Conservation (phyloP, 495 filamentous ascomycete genomes). For the Immersiella caudata region DNA sequence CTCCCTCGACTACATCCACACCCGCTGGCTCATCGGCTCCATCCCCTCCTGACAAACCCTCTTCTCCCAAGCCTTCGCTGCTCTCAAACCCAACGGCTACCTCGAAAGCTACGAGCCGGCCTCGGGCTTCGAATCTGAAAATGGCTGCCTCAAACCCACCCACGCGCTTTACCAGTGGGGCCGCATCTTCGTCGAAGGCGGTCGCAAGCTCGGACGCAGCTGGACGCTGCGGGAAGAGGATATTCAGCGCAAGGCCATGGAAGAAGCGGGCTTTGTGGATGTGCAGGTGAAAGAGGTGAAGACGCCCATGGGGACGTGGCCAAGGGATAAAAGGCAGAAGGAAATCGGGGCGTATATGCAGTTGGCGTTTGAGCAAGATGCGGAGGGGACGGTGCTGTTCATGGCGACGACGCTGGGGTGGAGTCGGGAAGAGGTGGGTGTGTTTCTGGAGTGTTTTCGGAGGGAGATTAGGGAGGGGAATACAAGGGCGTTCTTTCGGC, state of each 20-base stretch:
- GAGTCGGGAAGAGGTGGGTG: conserved; percentile 10
- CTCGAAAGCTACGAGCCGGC: conserved; percentile 33
- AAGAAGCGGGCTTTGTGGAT: conserved; percentile 60
- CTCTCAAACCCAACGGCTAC: conserved; percentile 44
- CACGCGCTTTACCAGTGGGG: conserved; percentile 40
- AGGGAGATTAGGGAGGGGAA: conserved; percentile 4
- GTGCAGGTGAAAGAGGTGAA: conserved; percentile 35
- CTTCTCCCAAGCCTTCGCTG: conserved; percentile 35
- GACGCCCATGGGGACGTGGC: conserved; percentile 10
- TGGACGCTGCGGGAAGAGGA: conserved; percentile 36
- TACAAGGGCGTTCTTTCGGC: neutral
- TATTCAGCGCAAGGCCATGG: conserved; percentile 60
- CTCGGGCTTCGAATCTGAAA: conserved; percentile 26
- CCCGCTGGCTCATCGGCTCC: conserved; percentile 56
- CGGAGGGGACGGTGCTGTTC: conserved; percentile 15
- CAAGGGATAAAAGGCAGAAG: neutral
- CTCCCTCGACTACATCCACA: conserved; percentile 66
- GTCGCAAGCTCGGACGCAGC: conserved; percentile 20
- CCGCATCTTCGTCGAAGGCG: conserved; percentile 31
- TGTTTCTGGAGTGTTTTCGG: neutral
- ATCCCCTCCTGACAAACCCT: conserved; percentile 59
- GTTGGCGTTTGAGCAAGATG: conserved; percentile 16
- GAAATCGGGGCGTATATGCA: conserved; percentile 14
- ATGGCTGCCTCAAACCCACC: conserved; percentile 27
- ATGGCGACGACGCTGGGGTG: conserved; percentile 17